Evolutionary conservation across 169 alveolate genomes (phyloP), one percentile per base, ranked within the genome.

Genomic region (Blepharisma undulans): DNA sequence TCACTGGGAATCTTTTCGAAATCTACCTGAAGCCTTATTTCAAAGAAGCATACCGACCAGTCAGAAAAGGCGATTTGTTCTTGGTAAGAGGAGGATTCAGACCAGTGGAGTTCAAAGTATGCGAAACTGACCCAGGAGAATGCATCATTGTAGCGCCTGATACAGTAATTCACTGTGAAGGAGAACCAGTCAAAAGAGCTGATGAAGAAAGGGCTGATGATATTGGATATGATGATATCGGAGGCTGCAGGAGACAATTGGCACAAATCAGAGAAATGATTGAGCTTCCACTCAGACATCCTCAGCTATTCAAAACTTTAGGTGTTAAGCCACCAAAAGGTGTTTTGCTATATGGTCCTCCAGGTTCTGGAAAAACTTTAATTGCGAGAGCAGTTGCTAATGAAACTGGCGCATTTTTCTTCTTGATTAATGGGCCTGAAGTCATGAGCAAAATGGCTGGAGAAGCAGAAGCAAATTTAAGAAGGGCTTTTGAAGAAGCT

Each of bases 321-420:
- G 99, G 99, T 34, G 99, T 99, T 77, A 99, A 99, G 94, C 99
- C 99, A 4, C 99, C 99, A 0, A 98, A 99, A 91, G 99, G 99
- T 12, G 99, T 99, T 30, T 97, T 99, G 74, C 97, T 99, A 72
- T 99, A 98, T 96, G 99, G 99, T 27, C 99, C 99, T 14, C 99
- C 99, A 71, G 99, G 99, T 88, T 98, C 99, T 86, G 99, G 99
- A 71, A 99, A 99, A 94, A 99, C 99, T 12, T 96, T 99, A 90
- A 98, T 99, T 88, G 99, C 99, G 3, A 97, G 99, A 95, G 99
- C 99, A 48, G 99, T 99, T 85, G 99, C 99, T n/a, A 99, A 99
- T 96, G 99, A 98, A 91, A 98, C 99, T 48, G 99, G 99, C 6
- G 99, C 99, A 48, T 98, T 98, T 94, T 98, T 99, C 97, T 98